Evolutionary conservation across 2,329 filamentous ascomycete genomes (phyloP).

Genomic region (Arachnopeziza araneosa): DNA sequence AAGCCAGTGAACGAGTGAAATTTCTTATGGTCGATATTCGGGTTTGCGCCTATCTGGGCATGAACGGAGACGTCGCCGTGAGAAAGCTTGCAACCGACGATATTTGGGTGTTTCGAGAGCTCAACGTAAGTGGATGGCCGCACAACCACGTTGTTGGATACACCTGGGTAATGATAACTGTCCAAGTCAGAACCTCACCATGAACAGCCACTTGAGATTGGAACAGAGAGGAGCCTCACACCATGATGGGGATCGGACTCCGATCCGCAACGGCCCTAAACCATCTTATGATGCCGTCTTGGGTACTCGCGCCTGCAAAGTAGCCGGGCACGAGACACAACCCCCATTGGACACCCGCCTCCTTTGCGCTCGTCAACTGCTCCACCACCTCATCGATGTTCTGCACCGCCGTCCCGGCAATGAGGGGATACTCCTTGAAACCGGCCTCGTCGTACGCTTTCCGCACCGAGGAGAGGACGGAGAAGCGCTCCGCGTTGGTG

Average conservation of each 20-base stretch:
- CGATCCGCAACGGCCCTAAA: conserved; percentile 52
- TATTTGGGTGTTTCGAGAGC: conserved; percentile 56
- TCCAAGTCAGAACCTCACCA: background rate
- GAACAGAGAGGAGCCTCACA: conserved; percentile 36
- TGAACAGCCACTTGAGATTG: background rate
- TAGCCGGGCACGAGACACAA: conserved; percentile 59
- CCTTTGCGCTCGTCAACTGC: conserved; percentile 41
- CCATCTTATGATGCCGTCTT: conserved; percentile 54
- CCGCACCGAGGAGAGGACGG: conserved; percentile 47
- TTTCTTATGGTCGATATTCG: conserved; percentile 48
- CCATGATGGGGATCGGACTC: conserved; percentile 54
- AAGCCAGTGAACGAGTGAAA: conserved; percentile 58
- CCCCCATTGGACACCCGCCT: conserved; percentile 57
- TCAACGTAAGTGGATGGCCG: conserved; percentile 48
- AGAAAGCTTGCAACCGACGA: conserved; percentile 62
- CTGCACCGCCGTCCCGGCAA: conserved; percentile 50
- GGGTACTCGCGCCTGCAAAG: conserved; percentile 50
- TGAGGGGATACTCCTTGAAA: conserved; percentile 51
- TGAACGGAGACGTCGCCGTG: conserved; percentile 59
- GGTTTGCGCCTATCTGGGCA: conserved; percentile 52
- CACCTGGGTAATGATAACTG: conserved; percentile 52
- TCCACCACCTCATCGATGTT: conserved; percentile 50
- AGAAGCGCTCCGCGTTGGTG: conserved; percentile 46
- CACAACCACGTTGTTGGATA: conserved; percentile 57
- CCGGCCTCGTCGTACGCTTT: conserved; percentile 48